phyloP scores from a whole-genome alignment of 176 grass and related monocot genomes.

The Chloris gayana region DNA sequence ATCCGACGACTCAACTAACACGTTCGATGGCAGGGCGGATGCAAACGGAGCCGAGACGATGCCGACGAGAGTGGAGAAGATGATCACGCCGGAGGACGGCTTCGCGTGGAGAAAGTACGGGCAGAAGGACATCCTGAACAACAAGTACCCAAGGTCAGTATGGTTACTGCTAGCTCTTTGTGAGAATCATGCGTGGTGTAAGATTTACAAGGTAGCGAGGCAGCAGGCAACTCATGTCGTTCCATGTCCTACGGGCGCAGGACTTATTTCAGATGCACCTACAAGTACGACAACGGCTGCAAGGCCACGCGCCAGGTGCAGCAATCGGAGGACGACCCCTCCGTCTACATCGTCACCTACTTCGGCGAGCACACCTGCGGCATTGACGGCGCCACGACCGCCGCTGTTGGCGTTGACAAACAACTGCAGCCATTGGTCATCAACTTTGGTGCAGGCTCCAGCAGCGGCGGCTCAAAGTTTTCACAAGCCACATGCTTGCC shows the following conservation, averaged over 20 bases:
- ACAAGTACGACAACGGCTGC: constrained; percentile 46
- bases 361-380: constrained; percentile 47
- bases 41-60: not conserved
- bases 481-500: too few species aligned
- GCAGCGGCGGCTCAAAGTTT: not conserved
- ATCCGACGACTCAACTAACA: not conserved
- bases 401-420: too few species aligned
- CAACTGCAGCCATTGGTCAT: too few species aligned
- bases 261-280: constrained; percentile 52
- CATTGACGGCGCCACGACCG: not conserved
- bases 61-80: constrained; percentile 10
- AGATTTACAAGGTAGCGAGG: not conserved
- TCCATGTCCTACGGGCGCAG: not conserved
- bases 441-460: constrained; percentile 17
- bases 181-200: too few species aligned
- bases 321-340: constrained; percentile 33
- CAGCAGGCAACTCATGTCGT: not conserved
- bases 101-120: constrained; percentile 93
- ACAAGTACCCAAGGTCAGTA: constrained; percentile 47
- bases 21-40: not conserved
- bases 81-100: constrained; percentile 24
- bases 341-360: constrained; percentile 41
- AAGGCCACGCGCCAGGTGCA: constrained; percentile 49
- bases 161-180: too few species aligned
- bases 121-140: constrained; percentile 83